Evolutionary conservation across 768 basidiomycete species (phyloP).

Genomic region (Pleurotus pulmonarius): DNA sequence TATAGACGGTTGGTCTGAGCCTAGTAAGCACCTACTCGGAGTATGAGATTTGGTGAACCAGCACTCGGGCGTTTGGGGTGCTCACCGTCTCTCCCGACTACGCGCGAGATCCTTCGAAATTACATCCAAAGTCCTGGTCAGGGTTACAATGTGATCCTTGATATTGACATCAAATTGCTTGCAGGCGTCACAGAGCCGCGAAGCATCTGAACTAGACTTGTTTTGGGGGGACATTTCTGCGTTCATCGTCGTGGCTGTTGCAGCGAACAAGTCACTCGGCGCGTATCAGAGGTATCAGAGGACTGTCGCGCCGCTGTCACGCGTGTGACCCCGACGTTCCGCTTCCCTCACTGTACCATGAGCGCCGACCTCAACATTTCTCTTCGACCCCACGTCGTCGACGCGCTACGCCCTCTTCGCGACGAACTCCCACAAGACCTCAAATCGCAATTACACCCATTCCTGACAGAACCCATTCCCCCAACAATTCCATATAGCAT

Average conservation of each 20-base stretch:
- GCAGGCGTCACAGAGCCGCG: slow-evolving; percentile 39
- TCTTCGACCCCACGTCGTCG: slow-evolving; percentile 59
- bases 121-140: slow-evolving; percentile 42
- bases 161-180: slow-evolving; percentile 36
- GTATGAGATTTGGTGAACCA: neutral
- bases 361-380: slow-evolving; percentile 53
- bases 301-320: neutral
- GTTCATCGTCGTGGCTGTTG: neutral
- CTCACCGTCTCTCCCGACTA: slow-evolving; percentile 36
- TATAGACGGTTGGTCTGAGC: slow-evolving; percentile 34
- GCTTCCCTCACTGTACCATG: neutral
- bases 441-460: slow-evolving; percentile 34
- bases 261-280: too few relatives aligned
- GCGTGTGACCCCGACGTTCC: neutral
- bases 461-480: slow-evolving; percentile 31
- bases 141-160: slow-evolving; percentile 23
- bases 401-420: slow-evolving; percentile 41
- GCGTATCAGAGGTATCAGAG: too few relatives aligned
- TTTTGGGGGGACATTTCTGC: neutral
- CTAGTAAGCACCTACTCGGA: slow-evolving; percentile 28
- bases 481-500: slow-evolving; percentile 60
- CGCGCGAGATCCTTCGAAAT: slow-evolving; percentile 49
- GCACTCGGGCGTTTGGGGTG: neutral
- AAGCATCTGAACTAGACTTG: slow-evolving; percentile 13
- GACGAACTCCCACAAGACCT: slow-evolving; percentile 43